phyloP scores from a whole-genome alignment of 2,329 filamentous ascomycete genomes.

The Samsoniella hepiali region DNA sequence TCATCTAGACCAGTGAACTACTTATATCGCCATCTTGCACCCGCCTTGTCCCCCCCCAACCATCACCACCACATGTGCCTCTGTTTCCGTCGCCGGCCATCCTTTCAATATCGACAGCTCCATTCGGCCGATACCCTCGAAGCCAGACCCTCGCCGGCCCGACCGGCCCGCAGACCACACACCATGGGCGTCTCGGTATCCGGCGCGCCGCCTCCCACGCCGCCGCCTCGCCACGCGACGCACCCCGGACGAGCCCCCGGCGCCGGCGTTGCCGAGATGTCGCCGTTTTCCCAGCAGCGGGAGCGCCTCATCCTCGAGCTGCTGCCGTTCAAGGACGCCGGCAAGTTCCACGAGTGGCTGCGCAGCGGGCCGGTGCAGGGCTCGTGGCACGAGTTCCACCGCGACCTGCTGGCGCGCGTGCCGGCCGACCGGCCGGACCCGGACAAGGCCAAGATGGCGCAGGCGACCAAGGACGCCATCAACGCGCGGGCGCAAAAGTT shows the following conservation, averaged over 20 bases:
- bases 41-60: background rate
- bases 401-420: conserved; percentile 29
- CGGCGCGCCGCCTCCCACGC: background rate
- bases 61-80: conserved; percentile 8
- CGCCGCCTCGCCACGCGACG: background rate
- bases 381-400: conserved; percentile 37
- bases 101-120: conserved; percentile 1
- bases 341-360: conserved; percentile 37
- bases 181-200: conserved; percentile 9
- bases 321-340: conserved; percentile 34
- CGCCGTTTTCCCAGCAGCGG: conserved; percentile 30
- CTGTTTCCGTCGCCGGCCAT: background rate
- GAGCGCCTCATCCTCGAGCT: conserved; percentile 39
- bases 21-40: background rate
- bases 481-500: conserved; percentile 29
- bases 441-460: conserved; percentile 32
- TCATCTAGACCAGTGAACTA: background rate
- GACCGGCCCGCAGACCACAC: background rate
- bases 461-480: conserved; percentile 32
- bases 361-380: conserved; percentile 30
- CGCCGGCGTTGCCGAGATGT: background rate
- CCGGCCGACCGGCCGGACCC: conserved; percentile 26
- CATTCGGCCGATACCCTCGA: conserved; percentile 1
- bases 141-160: background rate
- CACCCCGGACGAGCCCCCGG: too few relatives aligned